Evolutionary conservation across 441 rosid species (phyloP).

Genomic region (Euphorbia celastroides): DNA sequence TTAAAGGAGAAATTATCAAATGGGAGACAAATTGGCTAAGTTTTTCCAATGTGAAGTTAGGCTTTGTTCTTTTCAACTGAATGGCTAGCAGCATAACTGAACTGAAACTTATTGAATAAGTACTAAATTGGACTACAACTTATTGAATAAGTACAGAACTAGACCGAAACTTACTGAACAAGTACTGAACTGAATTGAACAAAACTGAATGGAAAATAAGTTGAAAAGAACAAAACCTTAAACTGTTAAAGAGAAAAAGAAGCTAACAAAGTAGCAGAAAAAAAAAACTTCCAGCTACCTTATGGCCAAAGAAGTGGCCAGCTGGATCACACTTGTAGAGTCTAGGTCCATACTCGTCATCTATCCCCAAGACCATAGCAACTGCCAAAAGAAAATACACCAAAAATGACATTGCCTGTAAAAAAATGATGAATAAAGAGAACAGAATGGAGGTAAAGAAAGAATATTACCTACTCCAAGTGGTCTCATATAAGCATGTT

Average conservation of each 20-base stretch:
- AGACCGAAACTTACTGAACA: too few species aligned
- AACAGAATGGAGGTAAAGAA: neutral
- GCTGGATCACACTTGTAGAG: slow-evolving; percentile 98
- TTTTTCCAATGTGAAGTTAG: too few species aligned
- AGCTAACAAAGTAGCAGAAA: neutral
- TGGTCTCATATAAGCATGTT: slow-evolving; percentile 99
- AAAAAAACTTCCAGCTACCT: slow-evolving; percentile 40
- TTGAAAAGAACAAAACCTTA: neutral
- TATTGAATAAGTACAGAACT: too few species aligned
- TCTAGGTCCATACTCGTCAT: slow-evolving; percentile 83
- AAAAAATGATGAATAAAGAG: neutral
- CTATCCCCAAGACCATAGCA: slow-evolving; percentile 91
- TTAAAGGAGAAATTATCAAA: neutral
- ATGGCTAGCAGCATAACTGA: too few species aligned
- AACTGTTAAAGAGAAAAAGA: neutral
- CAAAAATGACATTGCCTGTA: neutral
- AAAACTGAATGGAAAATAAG: too few species aligned
- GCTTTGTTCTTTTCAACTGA: too few species aligned
- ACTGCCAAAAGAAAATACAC: slow-evolving; percentile 34
- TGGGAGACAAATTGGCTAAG: neutral
- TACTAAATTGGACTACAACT: too few species aligned
- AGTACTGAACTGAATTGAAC: too few species aligned
- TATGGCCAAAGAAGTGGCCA: slow-evolving; percentile 95
- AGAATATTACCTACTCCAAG: slow-evolving; percentile 76
- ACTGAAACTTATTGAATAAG: too few species aligned